Conservation (phyloP, 805 yeast species). For the Cyberlindnera euphorbiiphila region DNA sequence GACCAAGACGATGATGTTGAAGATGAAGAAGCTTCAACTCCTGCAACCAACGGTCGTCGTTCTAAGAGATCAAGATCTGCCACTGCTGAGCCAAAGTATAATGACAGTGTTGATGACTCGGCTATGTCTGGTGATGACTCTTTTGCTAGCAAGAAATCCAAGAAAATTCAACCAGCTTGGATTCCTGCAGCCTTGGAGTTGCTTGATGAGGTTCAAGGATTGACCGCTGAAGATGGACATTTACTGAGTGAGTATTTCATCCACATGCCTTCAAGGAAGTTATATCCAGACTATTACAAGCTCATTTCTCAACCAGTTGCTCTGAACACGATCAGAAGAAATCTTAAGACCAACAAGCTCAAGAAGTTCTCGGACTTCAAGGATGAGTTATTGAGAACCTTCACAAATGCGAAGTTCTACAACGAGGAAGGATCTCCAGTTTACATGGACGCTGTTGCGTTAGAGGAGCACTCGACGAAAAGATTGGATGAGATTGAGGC, state of each 20-base stretch:
- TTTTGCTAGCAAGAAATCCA: slow-evolving; percentile 20
- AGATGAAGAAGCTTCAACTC: slow-evolving; percentile 7
- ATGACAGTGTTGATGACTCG: slow-evolving; percentile 10
- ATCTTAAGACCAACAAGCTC: slow-evolving; percentile 49
- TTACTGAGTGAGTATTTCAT: slow-evolving; percentile 53
- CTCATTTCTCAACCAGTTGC: slow-evolving; percentile 59
- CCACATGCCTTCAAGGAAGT: slow-evolving; percentile 64
- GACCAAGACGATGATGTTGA: slow-evolving; percentile 6
- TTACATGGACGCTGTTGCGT: slow-evolving; percentile 66
- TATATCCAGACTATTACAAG: slow-evolving; percentile 81
- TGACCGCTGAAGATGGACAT: slow-evolving; percentile 29
- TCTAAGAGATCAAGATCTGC: slow-evolving; percentile 25
- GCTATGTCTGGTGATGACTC: slow-evolving; percentile 3
- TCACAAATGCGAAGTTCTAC: slow-evolving; percentile 78
- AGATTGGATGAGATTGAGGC: slow-evolving; percentile 20
- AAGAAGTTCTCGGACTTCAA: slow-evolving; percentile 44
- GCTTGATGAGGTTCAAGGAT: slow-evolving; percentile 41
- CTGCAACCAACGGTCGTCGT: slow-evolving; percentile 17
- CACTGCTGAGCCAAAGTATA: slow-evolving; percentile 2
- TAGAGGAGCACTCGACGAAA: slow-evolving; percentile 77
- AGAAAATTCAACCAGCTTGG: slow-evolving; percentile 26
- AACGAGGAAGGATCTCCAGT: slow-evolving; percentile 91
- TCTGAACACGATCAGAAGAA: slow-evolving; percentile 53
- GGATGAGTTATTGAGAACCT: slow-evolving; percentile 68
- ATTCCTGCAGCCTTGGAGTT: slow-evolving; percentile 33